These are phyloP conservation scores for Hemisphaericaspora xylofermentans DNA, from an alignment of 1,139 yeast species.

Conservation along the genomic window DNA sequence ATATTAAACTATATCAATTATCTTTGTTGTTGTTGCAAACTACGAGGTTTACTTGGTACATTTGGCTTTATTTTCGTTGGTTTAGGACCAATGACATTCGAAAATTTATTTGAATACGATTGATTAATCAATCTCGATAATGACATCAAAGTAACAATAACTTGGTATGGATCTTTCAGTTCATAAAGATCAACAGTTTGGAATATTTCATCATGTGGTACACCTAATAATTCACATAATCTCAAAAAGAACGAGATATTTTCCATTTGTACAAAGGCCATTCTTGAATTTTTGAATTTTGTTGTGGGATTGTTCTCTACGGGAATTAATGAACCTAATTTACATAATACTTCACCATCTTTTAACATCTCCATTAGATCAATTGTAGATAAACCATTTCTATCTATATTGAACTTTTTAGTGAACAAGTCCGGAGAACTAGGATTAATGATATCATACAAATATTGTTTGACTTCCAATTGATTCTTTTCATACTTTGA, in stretches of 20 bases:
- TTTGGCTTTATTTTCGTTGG: conserved; percentile 34
- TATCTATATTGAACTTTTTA: conserved; percentile 11
- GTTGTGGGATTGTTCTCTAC: conserved; percentile 38
- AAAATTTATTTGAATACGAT: conserved; percentile 31
- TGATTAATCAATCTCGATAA: conserved; percentile 54
- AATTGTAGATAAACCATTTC: conserved; percentile 3
- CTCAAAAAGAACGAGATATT: conserved; percentile 71
- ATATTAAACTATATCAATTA: background rate
- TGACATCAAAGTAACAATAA: conserved; percentile 69
- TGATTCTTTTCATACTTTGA: conserved; percentile 49
- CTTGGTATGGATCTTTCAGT: conserved; percentile 72
- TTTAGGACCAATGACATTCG: conserved; percentile 37
- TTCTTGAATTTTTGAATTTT: conserved; percentile 59
- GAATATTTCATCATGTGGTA: conserved; percentile 81
- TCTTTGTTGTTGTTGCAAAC: conserved; percentile 10
- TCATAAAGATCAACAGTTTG: conserved; percentile 82
- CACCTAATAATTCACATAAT: conserved; percentile 61
- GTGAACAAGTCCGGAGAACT: conserved; percentile 12
- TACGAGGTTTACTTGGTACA: conserved; percentile 38
- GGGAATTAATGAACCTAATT: conserved; percentile 38
- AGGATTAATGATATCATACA: conserved; percentile 21
- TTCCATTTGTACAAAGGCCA: conserved; percentile 91
- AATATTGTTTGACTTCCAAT: conserved; percentile 52
- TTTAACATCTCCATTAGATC: conserved; percentile 55
- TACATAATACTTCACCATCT: conserved; percentile 67